phyloP scores from a whole-genome alignment of 1,284 basidiomycete species.

The Naganishia albida region DNA sequence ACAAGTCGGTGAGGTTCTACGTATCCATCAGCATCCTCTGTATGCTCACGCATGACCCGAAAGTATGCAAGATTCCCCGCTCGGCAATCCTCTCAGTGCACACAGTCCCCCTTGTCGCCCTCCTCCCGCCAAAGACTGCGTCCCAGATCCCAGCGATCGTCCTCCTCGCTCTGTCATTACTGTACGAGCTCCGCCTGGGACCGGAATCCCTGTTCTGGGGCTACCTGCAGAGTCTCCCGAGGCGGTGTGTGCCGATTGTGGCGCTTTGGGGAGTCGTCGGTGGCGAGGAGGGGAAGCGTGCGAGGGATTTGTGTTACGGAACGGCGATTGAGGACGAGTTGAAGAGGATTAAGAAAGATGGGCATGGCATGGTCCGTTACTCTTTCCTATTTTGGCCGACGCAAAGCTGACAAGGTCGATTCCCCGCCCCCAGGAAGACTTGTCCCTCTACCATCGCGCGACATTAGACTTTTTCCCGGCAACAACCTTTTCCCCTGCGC shows the following conservation, averaged over 20 bases:
- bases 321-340: constrained; percentile 51
- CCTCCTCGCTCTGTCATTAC: constrained; percentile 49
- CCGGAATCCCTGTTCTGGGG: constrained; percentile 45
- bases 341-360: constrained; percentile 39
- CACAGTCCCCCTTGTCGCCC: constrained; percentile 36
- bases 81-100: constrained; percentile 47
- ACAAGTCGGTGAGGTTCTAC: constrained; percentile 33
- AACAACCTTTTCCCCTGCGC: constrained; percentile 35
- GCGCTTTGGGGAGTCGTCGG: constrained; percentile 48
- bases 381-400: not conserved
- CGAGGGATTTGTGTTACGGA: constrained; percentile 42
- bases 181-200: constrained; percentile 52
- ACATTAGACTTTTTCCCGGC: constrained; percentile 39
- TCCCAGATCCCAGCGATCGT: constrained; percentile 39
- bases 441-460: constrained; percentile 42
- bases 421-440: constrained; percentile 34
- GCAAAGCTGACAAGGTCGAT: not conserved
- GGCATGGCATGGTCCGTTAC: constrained; percentile 43
- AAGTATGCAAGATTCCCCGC: constrained; percentile 53
- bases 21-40: not conserved
- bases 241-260: constrained; percentile 41
- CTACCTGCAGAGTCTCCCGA: constrained; percentile 53
- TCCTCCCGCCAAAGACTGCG: constrained; percentile 19
- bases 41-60: not conserved
- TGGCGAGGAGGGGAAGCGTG: constrained; percentile 43